phyloP scores from a whole-genome alignment of 1,284 basidiomycete species.

The Tylopilus sp. region DNA sequence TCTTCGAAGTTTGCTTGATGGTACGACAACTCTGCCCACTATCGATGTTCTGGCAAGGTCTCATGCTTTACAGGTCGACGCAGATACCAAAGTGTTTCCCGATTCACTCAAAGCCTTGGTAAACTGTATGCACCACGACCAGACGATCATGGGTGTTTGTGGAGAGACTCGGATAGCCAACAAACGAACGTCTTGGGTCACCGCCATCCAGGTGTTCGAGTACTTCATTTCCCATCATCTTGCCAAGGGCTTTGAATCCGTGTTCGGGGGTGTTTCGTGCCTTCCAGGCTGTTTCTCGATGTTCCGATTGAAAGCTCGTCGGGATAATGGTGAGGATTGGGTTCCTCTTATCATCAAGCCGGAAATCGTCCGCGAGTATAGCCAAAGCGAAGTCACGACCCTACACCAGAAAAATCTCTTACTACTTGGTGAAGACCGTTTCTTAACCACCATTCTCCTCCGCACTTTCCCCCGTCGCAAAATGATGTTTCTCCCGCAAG shows the following conservation, averaged over 20 bases:
- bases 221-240: slow-evolving; percentile 99
- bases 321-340: slow-evolving; percentile 89
- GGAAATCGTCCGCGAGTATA: slow-evolving; percentile 97
- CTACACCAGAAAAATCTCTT: slow-evolving; percentile 98
- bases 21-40: slow-evolving; percentile 44
- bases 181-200: slow-evolving; percentile 97
- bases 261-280: slow-evolving; percentile 99
- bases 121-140: slow-evolving; percentile 98
- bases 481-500: slow-evolving; percentile 99
- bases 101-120: slow-evolving; percentile 85
- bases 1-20: slow-evolving; percentile 97
- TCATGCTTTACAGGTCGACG: slow-evolving; percentile 74
- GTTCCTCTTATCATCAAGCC: slow-evolving; percentile 96
- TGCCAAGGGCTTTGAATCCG: slow-evolving; percentile 97
- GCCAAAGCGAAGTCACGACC: slow-evolving; percentile 89
- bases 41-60: slow-evolving; percentile 1
- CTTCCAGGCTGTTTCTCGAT: slow-evolving; percentile 99
- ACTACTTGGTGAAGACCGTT: slow-evolving; percentile 97
- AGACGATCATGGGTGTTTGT: slow-evolving; percentile 98
- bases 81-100: slow-evolving; percentile 92
- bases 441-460: slow-evolving; percentile 91
- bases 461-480: slow-evolving; percentile 97
- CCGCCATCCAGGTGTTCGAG: slow-evolving; percentile 96
- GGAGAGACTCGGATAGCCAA: slow-evolving; percentile 99
- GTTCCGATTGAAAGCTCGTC: slow-evolving; percentile 96